Percentiles rank a stretch among this genome's conserved stretches.
Evolutionary conservation across 2,329 filamentous ascomycete genomes (phyloP).

Genomic region (Madurella mycetomatis): DNA sequence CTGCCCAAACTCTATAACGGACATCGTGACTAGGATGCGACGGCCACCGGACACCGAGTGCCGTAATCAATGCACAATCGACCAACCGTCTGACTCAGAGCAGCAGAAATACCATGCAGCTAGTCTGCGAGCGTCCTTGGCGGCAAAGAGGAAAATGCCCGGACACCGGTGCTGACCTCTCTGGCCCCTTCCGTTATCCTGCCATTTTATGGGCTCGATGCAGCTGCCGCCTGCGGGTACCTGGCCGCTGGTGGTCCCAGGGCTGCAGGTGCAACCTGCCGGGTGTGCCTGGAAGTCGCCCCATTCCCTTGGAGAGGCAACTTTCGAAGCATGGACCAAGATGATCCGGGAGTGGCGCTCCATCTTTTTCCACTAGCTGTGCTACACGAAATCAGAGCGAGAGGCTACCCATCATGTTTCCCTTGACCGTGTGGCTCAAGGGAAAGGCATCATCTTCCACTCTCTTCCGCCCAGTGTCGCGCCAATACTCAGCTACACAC

Average conservation of each 20-base stretch:
- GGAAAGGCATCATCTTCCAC: no score
- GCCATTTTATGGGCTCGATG: neutral
- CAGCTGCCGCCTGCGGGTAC: conserved; percentile 15
- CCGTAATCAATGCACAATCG: conserved; percentile 2
- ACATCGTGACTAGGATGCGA: neutral
- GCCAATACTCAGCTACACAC: no score
- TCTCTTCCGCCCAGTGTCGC: no score
- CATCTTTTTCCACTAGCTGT: neutral
- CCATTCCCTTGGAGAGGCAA: neutral
- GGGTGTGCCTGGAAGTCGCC: conserved; percentile 22
- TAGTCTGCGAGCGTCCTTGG: no score
- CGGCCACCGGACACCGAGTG: neutral
- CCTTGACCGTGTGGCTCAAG: no score
- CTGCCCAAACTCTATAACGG: no score
- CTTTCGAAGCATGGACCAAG: neutral
- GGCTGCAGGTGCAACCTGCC: conserved; percentile 17
- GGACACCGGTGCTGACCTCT: neutral
- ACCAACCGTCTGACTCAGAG: conserved; percentile 2
- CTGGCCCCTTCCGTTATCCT: neutral
- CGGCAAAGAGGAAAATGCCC: no score
- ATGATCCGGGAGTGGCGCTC: conserved; percentile 4
- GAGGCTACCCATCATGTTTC: no score
- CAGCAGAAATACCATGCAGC: neutral
- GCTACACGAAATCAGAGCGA: no score
- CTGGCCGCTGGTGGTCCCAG: conserved; percentile 10